Evolutionary conservation across 2,329 filamentous ascomycete genomes (phyloP), one percentile per base, ranked within the genome.

Genomic region (Diaporthe velutina): DNA sequence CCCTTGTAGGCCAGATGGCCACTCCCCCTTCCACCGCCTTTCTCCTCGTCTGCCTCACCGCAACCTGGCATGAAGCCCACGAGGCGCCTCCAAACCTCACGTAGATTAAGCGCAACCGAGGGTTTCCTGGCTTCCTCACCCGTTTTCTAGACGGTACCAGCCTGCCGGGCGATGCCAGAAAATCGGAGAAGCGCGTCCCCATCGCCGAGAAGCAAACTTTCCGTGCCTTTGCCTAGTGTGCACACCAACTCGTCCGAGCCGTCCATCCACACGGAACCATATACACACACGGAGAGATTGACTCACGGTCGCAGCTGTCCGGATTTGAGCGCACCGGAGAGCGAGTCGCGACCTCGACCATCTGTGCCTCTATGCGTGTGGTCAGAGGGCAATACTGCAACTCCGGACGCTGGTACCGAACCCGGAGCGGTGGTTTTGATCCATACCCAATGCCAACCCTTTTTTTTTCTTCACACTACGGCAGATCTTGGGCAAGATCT

Each of bases 11-110:
- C 64, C 50, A 68, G 48, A 52, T 38, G 38, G 48, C 33, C 61
- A 28, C 45, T 28, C 15, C 6, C 12, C 33, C 13, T 54, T 54
- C 64, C 64, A 68, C 64, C 64, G 64, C 64, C 64, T 40, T 68
- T 68, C 64, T 54, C 52, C 61, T 73, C 60, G 61, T 52, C 72
- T 67, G 33, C 61, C 50, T 70, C 61, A 74, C 60, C 60, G 52
- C 74, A 71, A 70, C 52, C 38, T n/a, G 64, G 35, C 58, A 28
- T 9, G 40, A 33, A 42, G 57, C 28, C 45, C 70, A 54, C 33
- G n/a, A 52, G 33, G 33, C 55, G 42, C 45, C 28, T 67, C 30
- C 30, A n/a, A 54, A 17, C 28, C 42, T 52, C 45, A 33, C 33
- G 45, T 64, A 38, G 13, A 55, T 45, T 42, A 17, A 72, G 33